Conservation (phyloP, 2,329 filamentous ascomycete genomes). For the Sclerotinia minor region DNA sequence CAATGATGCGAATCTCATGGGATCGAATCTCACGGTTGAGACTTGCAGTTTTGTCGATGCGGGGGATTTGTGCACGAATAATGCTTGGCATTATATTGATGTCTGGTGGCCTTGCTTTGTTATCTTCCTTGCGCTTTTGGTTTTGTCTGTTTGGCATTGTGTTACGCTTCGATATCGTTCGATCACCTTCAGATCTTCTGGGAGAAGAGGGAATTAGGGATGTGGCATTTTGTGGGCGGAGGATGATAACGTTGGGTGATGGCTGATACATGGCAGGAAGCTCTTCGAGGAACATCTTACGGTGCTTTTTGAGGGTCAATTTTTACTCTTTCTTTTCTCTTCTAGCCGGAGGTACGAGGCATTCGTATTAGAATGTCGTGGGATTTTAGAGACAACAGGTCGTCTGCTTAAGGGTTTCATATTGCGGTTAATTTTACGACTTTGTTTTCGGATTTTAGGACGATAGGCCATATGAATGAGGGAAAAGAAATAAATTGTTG, state of each 20-base stretch:
- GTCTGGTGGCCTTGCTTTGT: background rate
- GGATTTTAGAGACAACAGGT: too few species aligned
- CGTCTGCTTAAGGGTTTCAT: background rate
- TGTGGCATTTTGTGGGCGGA: background rate
- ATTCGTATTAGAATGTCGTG: rapidly evolving
- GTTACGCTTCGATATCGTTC: background rate
- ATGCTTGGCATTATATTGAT: background rate
- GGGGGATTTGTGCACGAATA: background rate
- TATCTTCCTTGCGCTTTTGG: background rate
- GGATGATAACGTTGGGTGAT: too few species aligned
- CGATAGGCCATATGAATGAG: too few species aligned
- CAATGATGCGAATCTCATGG: background rate
- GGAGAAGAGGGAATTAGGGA: background rate
- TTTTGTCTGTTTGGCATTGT: background rate
- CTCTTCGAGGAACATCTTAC: too few species aligned
- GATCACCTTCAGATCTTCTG: background rate
- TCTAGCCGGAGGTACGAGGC: too few species aligned
- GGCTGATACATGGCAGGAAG: background rate
- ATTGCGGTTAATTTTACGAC: too few species aligned
- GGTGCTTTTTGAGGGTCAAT: too few species aligned
- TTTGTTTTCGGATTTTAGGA: too few species aligned
- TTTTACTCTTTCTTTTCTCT: background rate
- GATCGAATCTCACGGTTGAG: background rate
- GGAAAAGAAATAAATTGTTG: too few species aligned
- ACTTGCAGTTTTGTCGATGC: background rate